Base-by-base conservation (phyloP, 108 stramenopile genomes). In the Nannochloropsis salina region DNA sequence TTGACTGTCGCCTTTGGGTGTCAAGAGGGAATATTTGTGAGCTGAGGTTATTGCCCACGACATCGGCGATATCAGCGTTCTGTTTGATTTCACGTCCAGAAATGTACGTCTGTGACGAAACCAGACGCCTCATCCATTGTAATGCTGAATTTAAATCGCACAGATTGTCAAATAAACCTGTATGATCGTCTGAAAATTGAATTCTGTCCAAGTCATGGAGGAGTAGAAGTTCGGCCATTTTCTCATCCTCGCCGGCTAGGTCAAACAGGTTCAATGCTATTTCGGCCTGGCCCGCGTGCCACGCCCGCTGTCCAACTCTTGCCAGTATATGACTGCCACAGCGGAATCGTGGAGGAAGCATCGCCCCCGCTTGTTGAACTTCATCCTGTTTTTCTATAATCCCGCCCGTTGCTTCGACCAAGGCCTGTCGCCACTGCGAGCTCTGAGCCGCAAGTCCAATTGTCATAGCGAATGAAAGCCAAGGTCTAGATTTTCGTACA, bases 281-380 rank as follows among this genome's bases (percentile, higher is more conserved):
- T 8, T 74, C 61, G 15, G 61, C 8, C 61, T 74, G 61, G 20
- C 61, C 61, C 61, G 61, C 61, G 20, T 74, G 61, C 61, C 61
- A 74, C n/a, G 61, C 61, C 20, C 61, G 61, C n/a, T 74, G 61
- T n/a, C 61, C 61, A 15, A 74, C 15, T n/a, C 15, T 15, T 2
- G 61, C 61, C 61, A 74, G n/a, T n/a, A 74, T n/a, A 1, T n/a
- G 61, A 74, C 61, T 74, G 61, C 61, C 20, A 74, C n/a, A 1
- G 61, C 61, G 61, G 61, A 74, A 74, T 15, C 61, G 61, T 74
- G 61, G 61, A n/a, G 61, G 61, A 15, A 74, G n/a, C n/a, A n/a
- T 74, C 20, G 8, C n/a, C 20, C n/a, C 61, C 61, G 61, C 15
- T 15, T 74, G 61, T n/a, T n/a, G 61, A 4, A 8, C 61, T 15